These are phyloP conservation scores for Zelopaecilomyces penicillatus DNA, from an alignment of 2,329 filamentous ascomycete species.

Conservation along the genomic window DNA sequence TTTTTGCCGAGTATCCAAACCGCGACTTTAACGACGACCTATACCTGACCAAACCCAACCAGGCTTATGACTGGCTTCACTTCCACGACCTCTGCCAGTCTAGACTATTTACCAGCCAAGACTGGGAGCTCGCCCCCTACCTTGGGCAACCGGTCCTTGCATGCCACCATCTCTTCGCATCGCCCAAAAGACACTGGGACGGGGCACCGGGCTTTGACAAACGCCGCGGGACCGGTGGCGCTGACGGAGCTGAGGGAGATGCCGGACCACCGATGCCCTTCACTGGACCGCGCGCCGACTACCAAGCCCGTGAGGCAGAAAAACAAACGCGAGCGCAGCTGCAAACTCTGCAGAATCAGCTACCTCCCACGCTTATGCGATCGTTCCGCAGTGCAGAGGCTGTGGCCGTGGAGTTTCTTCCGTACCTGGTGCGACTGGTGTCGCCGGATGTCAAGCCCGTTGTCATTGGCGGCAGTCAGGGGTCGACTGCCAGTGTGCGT, in stretches of 20 bases:
- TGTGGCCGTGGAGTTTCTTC: slow-evolving; percentile 73
- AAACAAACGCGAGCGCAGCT: slow-evolving; percentile 72
- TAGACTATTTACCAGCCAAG: slow-evolving; percentile 72
- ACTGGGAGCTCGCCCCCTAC: slow-evolving; percentile 88
- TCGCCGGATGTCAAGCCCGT: slow-evolving; percentile 88
- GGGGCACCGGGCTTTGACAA: slow-evolving; percentile 33
- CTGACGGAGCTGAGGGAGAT: slow-evolving; percentile 33
- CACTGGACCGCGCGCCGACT: slow-evolving; percentile 73
- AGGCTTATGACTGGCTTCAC: slow-evolving; percentile 88
- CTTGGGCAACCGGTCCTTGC: slow-evolving; percentile 79
- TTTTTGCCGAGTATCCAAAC: slow-evolving; percentile 78
- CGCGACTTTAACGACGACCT: slow-evolving; percentile 91
- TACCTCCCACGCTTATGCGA: slow-evolving; percentile 64
- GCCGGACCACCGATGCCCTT: slow-evolving; percentile 59
- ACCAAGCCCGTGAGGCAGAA: slow-evolving; percentile 67
- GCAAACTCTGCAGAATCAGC: slow-evolving; percentile 61
- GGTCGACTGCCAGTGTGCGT: slow-evolving; percentile 72
- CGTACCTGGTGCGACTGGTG: slow-evolving; percentile 75
- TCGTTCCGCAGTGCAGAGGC: slow-evolving; percentile 72
- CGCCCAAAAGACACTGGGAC: slow-evolving; percentile 46
- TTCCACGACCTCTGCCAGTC: slow-evolving; percentile 83
- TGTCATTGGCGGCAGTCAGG: slow-evolving; percentile 61
- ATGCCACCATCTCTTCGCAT: slow-evolving; percentile 86
- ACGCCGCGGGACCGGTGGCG: slow-evolving; percentile 32
- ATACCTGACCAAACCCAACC: slow-evolving; percentile 77